phyloP scores from a whole-genome alignment of 75 land plant species.

The Chamaecyparis obtusa region DNA sequence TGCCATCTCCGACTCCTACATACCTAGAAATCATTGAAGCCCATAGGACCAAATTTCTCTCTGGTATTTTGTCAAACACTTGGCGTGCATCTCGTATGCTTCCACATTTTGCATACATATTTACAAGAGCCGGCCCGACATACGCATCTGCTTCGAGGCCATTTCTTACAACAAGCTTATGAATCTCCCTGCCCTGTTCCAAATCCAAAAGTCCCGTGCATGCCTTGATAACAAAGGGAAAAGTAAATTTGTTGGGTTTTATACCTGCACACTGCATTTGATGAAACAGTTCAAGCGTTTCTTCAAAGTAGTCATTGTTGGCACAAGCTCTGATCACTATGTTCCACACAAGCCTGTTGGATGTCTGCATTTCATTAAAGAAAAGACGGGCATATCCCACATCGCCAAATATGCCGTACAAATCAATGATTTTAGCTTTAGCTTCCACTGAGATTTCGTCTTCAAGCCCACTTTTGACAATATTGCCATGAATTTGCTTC shows the following conservation, averaged over 20 bases:
- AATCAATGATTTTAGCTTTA: neutral
- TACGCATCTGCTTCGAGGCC: constrained; percentile 21
- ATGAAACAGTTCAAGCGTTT: neutral
- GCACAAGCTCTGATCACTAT: neutral
- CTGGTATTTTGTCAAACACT: constrained; percentile 13
- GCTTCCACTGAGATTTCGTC: neutral
- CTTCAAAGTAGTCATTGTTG: neutral
- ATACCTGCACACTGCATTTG: constrained; percentile 29
- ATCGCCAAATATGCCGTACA: neutral
- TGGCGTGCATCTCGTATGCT: constrained; percentile 19
- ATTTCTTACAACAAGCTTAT: constrained; percentile 9
- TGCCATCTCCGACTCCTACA: constrained; percentile 31
- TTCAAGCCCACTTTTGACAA: neutral
- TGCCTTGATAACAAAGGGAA: constrained; percentile 18
- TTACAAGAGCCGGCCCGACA: constrained; percentile 33
- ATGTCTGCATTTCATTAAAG: neutral
- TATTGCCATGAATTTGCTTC: neutral
- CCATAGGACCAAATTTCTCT: constrained; percentile 22
- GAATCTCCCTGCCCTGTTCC: constrained; percentile 22
- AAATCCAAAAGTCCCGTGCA: constrained; percentile 14
- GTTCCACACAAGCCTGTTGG: constrained; percentile 1
- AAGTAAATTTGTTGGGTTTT: constrained; percentile 23
- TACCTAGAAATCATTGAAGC: constrained; percentile 46
- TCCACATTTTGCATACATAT: constrained; percentile 47
- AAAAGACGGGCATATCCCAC: neutral